A percentile compares a stretch with the other conserved stretches of the same genome.
phyloP scores from a whole-genome alignment of 768 basidiomycete genomes.

The Rhizopogon vulgaris region DNA sequence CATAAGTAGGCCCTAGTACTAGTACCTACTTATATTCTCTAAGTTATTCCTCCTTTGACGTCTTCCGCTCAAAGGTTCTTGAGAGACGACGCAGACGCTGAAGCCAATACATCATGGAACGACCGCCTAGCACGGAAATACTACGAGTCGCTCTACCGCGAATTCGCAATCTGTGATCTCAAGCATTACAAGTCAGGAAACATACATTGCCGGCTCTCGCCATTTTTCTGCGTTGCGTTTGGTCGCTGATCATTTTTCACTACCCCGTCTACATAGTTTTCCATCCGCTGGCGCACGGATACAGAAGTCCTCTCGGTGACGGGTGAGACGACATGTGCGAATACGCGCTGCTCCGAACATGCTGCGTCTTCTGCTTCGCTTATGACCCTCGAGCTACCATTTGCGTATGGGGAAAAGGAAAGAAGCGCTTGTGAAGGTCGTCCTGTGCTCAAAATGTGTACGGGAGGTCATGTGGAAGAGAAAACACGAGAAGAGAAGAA shows the following conservation, averaged over 20 bases:
- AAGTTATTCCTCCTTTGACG: not conserved
- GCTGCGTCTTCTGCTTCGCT: conserved; percentile 34
- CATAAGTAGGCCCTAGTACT: conserved; percentile 57
- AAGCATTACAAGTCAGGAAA: conserved; percentile 95
- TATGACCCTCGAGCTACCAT: conserved; percentile 83
- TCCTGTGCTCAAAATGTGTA: conserved; percentile 72
- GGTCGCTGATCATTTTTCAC: not conserved
- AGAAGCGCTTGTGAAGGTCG: conserved; percentile 85
- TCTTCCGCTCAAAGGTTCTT: conserved; percentile 53
- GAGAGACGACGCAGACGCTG: conserved; percentile 50
- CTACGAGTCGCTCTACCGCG: conserved; percentile 82
- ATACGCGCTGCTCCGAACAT: conserved; percentile 77
- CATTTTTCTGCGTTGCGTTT: not conserved
- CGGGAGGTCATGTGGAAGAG: conserved; percentile 87
- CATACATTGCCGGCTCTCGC: conserved; percentile 36
- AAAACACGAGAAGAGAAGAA: conserved; percentile 49
- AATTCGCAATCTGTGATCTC: conserved; percentile 87
- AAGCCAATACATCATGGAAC: conserved; percentile 53
- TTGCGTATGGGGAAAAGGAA: conserved; percentile 76
- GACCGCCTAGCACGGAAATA: conserved; percentile 85
- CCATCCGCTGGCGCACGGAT: conserved; percentile 92
- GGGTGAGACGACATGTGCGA: conserved; percentile 86
- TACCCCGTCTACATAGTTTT: conserved; percentile 50
- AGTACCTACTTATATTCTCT: not conserved
- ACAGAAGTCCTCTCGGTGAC: conserved; percentile 79